Evolutionary conservation across 495 filamentous ascomycete genomes (phyloP), one percentile per base, ranked within the genome.

Genomic region (Neurospora sp.): DNA sequence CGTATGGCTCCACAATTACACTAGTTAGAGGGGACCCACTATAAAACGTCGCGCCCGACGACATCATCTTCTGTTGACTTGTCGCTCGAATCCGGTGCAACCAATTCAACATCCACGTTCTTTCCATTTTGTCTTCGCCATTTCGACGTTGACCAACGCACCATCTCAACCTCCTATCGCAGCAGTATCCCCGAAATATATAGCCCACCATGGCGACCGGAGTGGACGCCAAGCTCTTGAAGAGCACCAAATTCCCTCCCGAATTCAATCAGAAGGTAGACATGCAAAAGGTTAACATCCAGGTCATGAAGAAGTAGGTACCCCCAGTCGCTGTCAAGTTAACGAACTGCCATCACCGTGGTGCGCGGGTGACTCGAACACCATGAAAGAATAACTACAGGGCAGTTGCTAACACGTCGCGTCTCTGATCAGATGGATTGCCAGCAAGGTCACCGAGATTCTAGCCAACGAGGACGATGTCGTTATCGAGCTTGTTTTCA

Each of bases 211-310:
- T 94, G 92, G 91, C 90, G 75, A 87, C 86, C 71, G 90, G 86
- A 73, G 93, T 94, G 42, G 94, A 97, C 80, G 88, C 91, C 72
- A 97, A 96, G 86, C 87, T 96, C 79, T 84, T 97, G 61, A 91
- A 90, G 86, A 86, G 89, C 81, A 98, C 93, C 71, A 98, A 97
- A 79, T 98, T 97, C 76, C 96, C 96, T 68, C 87, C 90, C 9
- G 96, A 98, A 81, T 98, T 97, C 82, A 95, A 86, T 78, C 88
- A 91, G 80, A 98, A 97, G 86, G 96, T 99, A 48, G 94, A 99
- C 83, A 96, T 96, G 90, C 88, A 88, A 72, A 99, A 98, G 84
- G 93, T 98, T 79, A 97, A 98, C 76, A 85, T 97, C 31, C 94
- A 96, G 81, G 93, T 98, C 72, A 95, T 98, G 90, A 98, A 98